Evolutionary conservation across 164 flowering plant genomes (phyloP).

Genomic region (Vitis riparia): DNA sequence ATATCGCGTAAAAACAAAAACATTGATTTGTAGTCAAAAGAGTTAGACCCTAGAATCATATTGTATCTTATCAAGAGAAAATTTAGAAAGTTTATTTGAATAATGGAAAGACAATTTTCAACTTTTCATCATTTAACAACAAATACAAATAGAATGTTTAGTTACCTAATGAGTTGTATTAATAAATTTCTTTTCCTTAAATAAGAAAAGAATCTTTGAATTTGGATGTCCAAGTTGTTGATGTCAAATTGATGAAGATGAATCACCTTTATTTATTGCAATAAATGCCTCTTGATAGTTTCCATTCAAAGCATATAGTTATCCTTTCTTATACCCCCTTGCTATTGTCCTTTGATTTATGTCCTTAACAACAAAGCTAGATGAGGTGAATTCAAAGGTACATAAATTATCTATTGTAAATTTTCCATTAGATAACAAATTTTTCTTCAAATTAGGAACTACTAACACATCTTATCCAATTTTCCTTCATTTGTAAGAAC

Average conservation of each 20-base stretch:
- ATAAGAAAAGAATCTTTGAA: not conserved
- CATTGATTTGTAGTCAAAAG: no score
- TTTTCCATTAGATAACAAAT: not conserved
- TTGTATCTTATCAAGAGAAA: no score
- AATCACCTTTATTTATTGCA: not conserved
- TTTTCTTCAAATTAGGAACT: no score
- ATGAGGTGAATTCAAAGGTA: no score
- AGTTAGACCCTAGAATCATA: no score
- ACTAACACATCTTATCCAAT: no score
- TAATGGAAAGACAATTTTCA: not conserved
- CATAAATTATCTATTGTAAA: no score
- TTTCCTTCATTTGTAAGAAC: no score
- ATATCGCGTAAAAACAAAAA: no score
- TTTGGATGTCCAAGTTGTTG: not conserved
- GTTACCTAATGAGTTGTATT: not conserved
- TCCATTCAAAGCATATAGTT: not conserved
- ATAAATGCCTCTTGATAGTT: not conserved
- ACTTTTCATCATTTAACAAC: not conserved
- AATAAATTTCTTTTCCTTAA: no score
- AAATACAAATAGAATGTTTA: not conserved
- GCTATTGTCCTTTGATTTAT: not conserved
- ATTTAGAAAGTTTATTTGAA: no score
- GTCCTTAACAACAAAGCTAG: not conserved
- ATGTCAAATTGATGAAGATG: not conserved
- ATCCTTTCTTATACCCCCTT: not conserved